Base-by-base conservation (phyloP, 371 early-diverging fungal genomes). In the Rhizopus stolonifer region DNA sequence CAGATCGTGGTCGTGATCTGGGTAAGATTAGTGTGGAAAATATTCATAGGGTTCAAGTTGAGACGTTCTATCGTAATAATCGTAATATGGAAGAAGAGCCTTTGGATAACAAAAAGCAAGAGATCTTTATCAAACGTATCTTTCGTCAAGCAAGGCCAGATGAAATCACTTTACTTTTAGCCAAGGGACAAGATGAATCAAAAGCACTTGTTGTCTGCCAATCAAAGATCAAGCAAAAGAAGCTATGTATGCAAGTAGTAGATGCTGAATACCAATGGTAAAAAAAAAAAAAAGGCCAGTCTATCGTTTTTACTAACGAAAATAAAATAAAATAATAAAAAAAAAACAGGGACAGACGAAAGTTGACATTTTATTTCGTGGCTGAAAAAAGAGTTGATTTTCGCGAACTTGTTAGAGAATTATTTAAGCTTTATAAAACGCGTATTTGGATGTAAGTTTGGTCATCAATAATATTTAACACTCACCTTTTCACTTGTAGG, bases 401-500 rank as follows among this genome's bases (percentile, higher is more conserved):
- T 72, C 86, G 99, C 47, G 99, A 99, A 62, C 82, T 99, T 26
- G 99, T 99, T 50, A 87, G 96, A 33, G 99, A 99, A 46, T 79
- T 99, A 43, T 99, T 99, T 80, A 98, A 97, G 72, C 87, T 94
- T 33, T 99, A 97, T 80, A 99, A 99, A 79, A 98, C 97, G 6
- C 88, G 99, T 45, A 99, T 99, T 60, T 99, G 99, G 99, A 95
- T 98, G 96, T 83, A 79, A 59, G 84, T 78, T 7, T 49, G 7
- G 4, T 36, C 13, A 11, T 42, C 1, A 9, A 2, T 42, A 21
- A 21, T 42, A 5, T 42, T 10, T 42, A n/a, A n/a, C 11, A 6
- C 4, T 29, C 10, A 29, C 31, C 10, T 29, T 29, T 29, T 29
- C 31, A 29, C 31, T 29, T 38, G 11, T 38, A 38, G 38, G 38